phyloP scores from a whole-genome alignment of 2,329 filamentous ascomycete species.

The Scedosporium minutisporum region DNA sequence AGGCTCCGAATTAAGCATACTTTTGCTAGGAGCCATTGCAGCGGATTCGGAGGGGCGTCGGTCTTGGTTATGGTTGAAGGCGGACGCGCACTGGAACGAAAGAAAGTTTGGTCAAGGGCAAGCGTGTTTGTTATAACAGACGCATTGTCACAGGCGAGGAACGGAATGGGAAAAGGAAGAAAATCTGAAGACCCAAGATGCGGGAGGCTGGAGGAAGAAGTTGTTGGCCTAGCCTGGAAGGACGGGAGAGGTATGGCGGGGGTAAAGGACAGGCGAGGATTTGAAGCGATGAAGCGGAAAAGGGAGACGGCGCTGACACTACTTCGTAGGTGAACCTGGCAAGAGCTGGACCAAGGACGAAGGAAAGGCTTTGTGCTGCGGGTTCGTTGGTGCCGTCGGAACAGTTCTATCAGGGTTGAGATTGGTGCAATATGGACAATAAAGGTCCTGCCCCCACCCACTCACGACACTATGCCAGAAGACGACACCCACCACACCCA shows the following conservation, averaged over 20 bases:
- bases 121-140: background rate
- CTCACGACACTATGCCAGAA: no score
- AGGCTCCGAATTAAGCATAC: background rate
- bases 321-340: background rate
- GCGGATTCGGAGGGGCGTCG: background rate
- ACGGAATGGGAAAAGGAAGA: background rate
- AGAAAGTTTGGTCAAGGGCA: background rate
- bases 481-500: no score
- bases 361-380: no score
- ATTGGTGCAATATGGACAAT: no score
- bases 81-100: background rate
- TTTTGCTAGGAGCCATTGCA: constrained; percentile 6
- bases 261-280: background rate
- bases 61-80: background rate
- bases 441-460: no score
- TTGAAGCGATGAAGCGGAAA: background rate
- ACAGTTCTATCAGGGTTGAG: no score
- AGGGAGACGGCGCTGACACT: background rate
- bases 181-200: background rate
- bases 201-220: background rate
- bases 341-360: no score
- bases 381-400: no score
- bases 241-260: background rate
- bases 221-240: background rate
- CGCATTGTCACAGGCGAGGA: background rate